A percentile compares a stretch with the other conserved stretches of the same genome.
These are phyloP conservation scores for Xanthoconium stramineum DNA, from an alignment of 768 basidiomycete species.

Conservation along the genomic window DNA sequence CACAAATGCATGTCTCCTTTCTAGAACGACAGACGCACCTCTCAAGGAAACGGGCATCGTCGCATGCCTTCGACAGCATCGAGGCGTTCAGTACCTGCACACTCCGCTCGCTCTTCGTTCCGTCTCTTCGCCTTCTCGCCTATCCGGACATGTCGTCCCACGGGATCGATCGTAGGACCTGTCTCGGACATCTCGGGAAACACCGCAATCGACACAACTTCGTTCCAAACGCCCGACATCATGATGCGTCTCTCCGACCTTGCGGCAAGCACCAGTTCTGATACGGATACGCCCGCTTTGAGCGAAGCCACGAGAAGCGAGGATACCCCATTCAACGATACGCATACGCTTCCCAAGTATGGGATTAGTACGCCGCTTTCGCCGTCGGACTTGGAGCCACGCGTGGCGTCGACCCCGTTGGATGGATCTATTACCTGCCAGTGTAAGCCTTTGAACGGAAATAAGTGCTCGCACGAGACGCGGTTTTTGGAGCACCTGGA, in stretches of 20 bases:
- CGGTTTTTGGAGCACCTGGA: conserved; percentile 26
- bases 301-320: conserved; percentile 8
- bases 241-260: conserved; percentile 20
- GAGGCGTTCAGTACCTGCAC: conserved; percentile 11
- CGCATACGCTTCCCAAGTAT: conserved; percentile 14
- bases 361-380: conserved; percentile 8
- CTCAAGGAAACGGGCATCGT: conserved; percentile 16
- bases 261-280: not conserved
- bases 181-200: conserved; percentile 1
- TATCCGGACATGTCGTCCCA: not conserved
- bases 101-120: conserved; percentile 16
- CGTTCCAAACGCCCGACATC: conserved; percentile 12
- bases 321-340: conserved; percentile 23
- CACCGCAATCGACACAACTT: not conserved
- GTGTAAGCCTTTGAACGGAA: not conserved
- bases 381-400: conserved; percentile 5
- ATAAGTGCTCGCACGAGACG: conserved; percentile 1
- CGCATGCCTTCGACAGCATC: conserved; percentile 24
- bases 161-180: not conserved
- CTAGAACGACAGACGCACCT: conserved; percentile 22
- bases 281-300: conserved; percentile 10
- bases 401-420: conserved; percentile 10
- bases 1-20: not conserved
- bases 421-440: not conserved
- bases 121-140: conserved; percentile 23